A percentile compares a stretch with the other conserved stretches of the same genome.
Evolutionary conservation across 2,329 filamentous ascomycete species (phyloP).

Genomic region (Hysterium pulicare): DNA sequence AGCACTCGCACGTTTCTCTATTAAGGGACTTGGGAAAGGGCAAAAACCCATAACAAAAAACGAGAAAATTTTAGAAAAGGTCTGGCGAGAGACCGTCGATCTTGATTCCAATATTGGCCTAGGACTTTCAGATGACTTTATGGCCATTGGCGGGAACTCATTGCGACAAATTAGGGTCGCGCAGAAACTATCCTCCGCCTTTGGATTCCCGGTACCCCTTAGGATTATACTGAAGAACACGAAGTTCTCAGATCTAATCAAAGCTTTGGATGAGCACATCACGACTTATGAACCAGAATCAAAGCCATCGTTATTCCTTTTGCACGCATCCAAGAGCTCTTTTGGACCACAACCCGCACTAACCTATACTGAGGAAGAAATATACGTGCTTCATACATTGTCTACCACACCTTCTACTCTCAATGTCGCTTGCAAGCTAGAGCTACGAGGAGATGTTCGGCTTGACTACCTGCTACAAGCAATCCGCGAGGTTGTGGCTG

Average conservation of each 20-base stretch:
- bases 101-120: background rate
- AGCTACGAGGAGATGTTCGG: background rate
- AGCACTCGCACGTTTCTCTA: too few relatives aligned
- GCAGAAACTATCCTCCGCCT: slow-evolving; percentile 5
- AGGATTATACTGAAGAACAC: slow-evolving; percentile 5
- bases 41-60: slow-evolving; percentile 1
- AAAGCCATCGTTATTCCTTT: background rate
- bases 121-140: slow-evolving; percentile 4
- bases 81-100: slow-evolving; percentile 5
- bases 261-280: slow-evolving; percentile 2
- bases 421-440: slow-evolving; percentile 1
- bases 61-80: slow-evolving; percentile 1
- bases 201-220: slow-evolving; percentile 4
- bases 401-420: background rate
- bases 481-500: background rate
- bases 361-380: background rate
- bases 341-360: background rate
- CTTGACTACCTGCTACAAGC: background rate
- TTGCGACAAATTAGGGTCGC: slow-evolving; percentile 8
- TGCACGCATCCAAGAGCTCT: background rate
- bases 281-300: background rate
- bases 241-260: slow-evolving; percentile 3
- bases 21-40: background rate
- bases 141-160: slow-evolving; percentile 8
- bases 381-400: background rate